Evolutionary conservation across 2,329 filamentous ascomycete genomes (phyloP), one percentile per base, ranked within the genome.

Genomic region (Fusarium equiseti): DNA sequence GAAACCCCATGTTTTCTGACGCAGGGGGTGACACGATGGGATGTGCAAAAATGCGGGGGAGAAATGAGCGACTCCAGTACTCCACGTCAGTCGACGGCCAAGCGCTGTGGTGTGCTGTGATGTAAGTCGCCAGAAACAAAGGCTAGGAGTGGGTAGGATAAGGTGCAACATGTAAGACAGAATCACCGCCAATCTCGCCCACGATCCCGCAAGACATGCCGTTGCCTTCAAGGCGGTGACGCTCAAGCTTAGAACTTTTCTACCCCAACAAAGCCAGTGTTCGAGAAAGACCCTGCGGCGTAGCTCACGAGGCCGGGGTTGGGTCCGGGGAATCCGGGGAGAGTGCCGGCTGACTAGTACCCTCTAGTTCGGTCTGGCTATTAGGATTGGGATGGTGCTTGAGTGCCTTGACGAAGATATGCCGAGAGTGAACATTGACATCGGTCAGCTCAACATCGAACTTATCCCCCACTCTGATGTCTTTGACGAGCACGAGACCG

Each of bases 361-460:
- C 24, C 24, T 50, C 49, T 64, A 45, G 27, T 31, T 24, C 32
- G 51, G 44, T 18, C 44, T 18, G 40, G 7, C 45, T 48, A 52
- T 52, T 52, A 38, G 35, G 43, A 32, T 59, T 38, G 38, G 40
- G 45, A 59, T 69, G 31, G 38, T 71, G 68, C 50, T 78, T 75
- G 43, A 86, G 59, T 13, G 83, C 82, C 77, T 82, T 83, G 64
- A 89, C 86, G 13, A 78, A 66, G 44, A 90, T 81, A 44, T 77
- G 77, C 40, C 80, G 80, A 18, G 76, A 73, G 71, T 86, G 82
- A 27, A 87, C 83, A 70, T 89, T 86, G 65, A 90, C 77, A 66
- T 88, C 79, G n/a, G 66, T 71, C 42, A 91, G 79, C 76, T 85
- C 83, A 32, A 89, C 88, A 66, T 87, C 83, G 63, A 88, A 86